Conservation (phyloP, 257 asterid genomes). For the Galeopsis tetrahit region DNA sequence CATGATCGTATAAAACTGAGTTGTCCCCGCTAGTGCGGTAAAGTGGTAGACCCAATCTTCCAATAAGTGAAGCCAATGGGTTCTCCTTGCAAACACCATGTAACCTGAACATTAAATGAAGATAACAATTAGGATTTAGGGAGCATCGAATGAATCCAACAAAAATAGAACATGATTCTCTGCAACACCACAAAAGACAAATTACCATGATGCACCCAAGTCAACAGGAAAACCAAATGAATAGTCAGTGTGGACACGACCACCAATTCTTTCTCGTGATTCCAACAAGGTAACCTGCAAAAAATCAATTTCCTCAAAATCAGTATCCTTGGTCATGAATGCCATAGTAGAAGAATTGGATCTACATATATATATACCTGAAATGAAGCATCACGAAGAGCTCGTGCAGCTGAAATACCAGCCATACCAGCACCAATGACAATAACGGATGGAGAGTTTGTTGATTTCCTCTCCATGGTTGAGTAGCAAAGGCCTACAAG, state of each 20-base stretch:
- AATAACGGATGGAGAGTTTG: slow-evolving; percentile 73
- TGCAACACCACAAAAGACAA: background rate
- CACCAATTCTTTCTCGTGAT: slow-evolving; percentile 96
- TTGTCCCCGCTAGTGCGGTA: slow-evolving; percentile 98
- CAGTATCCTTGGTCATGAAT: slow-evolving; percentile 3
- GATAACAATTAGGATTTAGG: slow-evolving; percentile 14
- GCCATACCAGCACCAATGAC: slow-evolving; percentile 97
- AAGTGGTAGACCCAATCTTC: slow-evolving; percentile 92
- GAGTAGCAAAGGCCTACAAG: slow-evolving; percentile 60
- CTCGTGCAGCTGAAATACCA: slow-evolving; percentile 88
- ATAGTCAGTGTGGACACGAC: slow-evolving; percentile 91
- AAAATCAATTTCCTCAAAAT: slow-evolving; percentile 31
- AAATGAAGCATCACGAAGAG: slow-evolving; percentile 87
- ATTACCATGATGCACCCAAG: slow-evolving; percentile 98
- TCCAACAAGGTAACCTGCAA: slow-evolving; percentile 85
- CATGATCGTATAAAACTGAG: slow-evolving; percentile 97
- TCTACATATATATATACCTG: slow-evolving; percentile 56
- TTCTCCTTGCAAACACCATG: slow-evolving; percentile 97
- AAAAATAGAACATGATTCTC: background rate
- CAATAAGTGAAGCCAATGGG: slow-evolving; percentile 89
- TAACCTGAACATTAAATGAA: slow-evolving; percentile 59
- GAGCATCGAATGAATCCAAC: background rate
- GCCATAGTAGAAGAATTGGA: background rate
- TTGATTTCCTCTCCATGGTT: slow-evolving; percentile 47
- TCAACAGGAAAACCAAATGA: slow-evolving; percentile 98